Base-by-base conservation (phyloP, 2,329 filamentous ascomycete genomes). In the Incumbomyces delicatus region DNA sequence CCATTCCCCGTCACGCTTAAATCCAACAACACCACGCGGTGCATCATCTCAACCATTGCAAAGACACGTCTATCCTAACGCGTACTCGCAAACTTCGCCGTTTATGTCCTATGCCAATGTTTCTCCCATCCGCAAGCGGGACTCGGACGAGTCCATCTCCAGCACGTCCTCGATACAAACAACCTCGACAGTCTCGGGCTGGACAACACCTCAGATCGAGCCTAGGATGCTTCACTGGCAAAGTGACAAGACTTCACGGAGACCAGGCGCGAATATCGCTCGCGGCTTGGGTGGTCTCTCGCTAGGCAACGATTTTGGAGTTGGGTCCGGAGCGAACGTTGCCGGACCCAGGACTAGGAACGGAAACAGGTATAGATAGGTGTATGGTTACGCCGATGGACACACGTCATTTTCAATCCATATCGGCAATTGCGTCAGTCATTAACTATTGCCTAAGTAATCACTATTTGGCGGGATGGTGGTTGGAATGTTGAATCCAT, bases 141-240 rank as follows among this genome's bases (percentile, higher is more conserved):
- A 53, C 33, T 53, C 51, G 7, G 36, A 42, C 18, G 51, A 53
- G 22, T 53, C 51, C n/a, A 49, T 46, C 2, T 37, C 39, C n/a
- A 53, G 46, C 34, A 43, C 33, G 16, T 34, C 37, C 5, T 50
- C 51, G 12, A 48, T 44, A 30, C 45, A 51, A 16, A 53, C 50
- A 3, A 51, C 35, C 3, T 51, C 50, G 17, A 47, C 51, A 14
- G 46, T 30, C 12, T 16, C 44, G 3, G 46, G 40, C 13, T 55
- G 50, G 53, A 47, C 43, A 27, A 49, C 51, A 8, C 53, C 51
- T 6, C 48, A 48, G 18, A 16, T 31, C 14, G 38, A 46, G 4
- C 34, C 41, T 11, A 44, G 35, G 13, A 49, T 47, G 16, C 43
- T 16, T 29, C 43, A 47, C 17, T 46, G 50, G 48, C 41, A 44